These are phyloP conservation scores for Picochlorum sp. DNA, from an alignment of 139 green algal species.

Conservation along the genomic window DNA sequence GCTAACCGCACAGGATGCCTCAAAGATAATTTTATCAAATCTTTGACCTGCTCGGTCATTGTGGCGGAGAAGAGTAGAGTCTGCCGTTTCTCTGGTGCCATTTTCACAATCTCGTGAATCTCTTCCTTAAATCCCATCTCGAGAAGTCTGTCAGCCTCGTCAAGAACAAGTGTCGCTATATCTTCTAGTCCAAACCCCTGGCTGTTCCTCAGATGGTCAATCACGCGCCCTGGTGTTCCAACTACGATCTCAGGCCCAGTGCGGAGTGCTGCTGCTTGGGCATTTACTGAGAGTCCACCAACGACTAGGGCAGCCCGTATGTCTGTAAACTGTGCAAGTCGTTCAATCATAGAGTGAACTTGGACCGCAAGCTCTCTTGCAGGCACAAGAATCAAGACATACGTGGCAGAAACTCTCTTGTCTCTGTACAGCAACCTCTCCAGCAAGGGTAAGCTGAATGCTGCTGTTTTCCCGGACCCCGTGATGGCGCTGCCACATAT, in stretches of 20 bases:
- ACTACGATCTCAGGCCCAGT: slow-evolving; percentile 81
- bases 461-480: slow-evolving; percentile 93
- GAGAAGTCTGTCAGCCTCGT: slow-evolving; percentile 90
- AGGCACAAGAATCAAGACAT: slow-evolving; percentile 76
- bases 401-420: slow-evolving; percentile 51
- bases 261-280: slow-evolving; percentile 73
- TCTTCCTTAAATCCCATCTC: slow-evolving; percentile 82
- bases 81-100: slow-evolving; percentile 79
- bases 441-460: slow-evolving; percentile 86
- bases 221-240: slow-evolving; percentile 77
- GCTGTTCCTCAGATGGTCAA: slow-evolving; percentile 94
- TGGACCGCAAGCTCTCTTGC: slow-evolving; percentile 91
- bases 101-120: slow-evolving; percentile 71
- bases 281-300: slow-evolving; percentile 76
- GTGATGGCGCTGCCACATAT: slow-evolving; percentile 93
- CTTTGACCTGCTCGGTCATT: slow-evolving; percentile 59
- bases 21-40: slow-evolving; percentile 69
- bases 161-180: slow-evolving; percentile 76
- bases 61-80: slow-evolving; percentile 89
- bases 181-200: slow-evolving; percentile 84
- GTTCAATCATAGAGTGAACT: slow-evolving; percentile 88
- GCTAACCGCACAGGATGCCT: slow-evolving; percentile 80
- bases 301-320: slow-evolving; percentile 82
- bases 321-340: slow-evolving; percentile 91
- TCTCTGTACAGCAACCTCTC: slow-evolving; percentile 86